Percentiles rank a stretch among this genome's conserved stretches.
These are phyloP conservation scores for Magnusiomyces sp. DNA, from an alignment of 1,139 yeast genomes.

Conservation along the genomic window DNA sequence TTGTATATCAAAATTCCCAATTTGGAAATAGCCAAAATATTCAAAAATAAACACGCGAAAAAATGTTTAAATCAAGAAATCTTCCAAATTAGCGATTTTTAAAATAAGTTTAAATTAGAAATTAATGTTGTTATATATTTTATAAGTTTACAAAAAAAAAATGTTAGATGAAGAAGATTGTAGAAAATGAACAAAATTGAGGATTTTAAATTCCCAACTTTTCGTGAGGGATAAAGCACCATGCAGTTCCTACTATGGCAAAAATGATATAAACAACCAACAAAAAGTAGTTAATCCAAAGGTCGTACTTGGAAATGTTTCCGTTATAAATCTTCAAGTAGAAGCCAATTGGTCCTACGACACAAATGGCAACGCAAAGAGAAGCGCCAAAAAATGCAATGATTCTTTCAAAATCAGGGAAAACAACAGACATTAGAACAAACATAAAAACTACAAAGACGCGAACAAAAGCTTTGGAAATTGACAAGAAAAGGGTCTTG, in stretches of 20 bases:
- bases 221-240: slow-evolving; percentile 17
- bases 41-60: not conserved
- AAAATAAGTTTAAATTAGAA: too few relatives aligned
- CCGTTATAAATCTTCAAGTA: slow-evolving; percentile 50
- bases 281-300: slow-evolving; percentile 37
- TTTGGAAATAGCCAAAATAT: not conserved
- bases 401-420: slow-evolving; percentile 73
- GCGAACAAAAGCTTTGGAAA: slow-evolving; percentile 26
- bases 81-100: not conserved
- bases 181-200: not conserved
- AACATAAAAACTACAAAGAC: slow-evolving; percentile 36
- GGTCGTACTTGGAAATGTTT: slow-evolving; percentile 38
- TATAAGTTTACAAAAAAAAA: not conserved
- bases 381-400: slow-evolving; percentile 80
- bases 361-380: slow-evolving; percentile 71
- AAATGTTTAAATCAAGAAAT: not conserved
- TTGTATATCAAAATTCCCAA: not conserved
- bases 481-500: too few relatives aligned
- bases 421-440: slow-evolving; percentile 47
- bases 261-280: slow-evolving; percentile 29
- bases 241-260: slow-evolving; percentile 30
- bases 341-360: slow-evolving; percentile 67
- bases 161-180: not conserved
- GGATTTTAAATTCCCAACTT: not conserved
- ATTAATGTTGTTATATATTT: too few relatives aligned